Conservation (phyloP, 2,329 filamentous ascomycete genomes). For the Trichoderma guizhouense region DNA sequence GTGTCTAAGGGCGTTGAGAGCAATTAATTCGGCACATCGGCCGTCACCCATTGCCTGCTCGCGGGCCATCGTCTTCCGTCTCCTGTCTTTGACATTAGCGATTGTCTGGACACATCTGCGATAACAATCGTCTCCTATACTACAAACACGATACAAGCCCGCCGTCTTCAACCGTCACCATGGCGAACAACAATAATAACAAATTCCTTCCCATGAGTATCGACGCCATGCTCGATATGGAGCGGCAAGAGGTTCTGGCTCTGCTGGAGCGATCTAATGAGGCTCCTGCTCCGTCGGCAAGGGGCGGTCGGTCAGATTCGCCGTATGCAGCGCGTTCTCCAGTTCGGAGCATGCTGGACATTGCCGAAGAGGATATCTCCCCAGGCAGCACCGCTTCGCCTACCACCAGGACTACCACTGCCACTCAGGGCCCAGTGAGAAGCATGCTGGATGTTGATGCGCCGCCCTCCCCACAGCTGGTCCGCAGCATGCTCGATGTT, state of each 20-base stretch:
- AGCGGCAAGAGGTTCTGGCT: conserved; percentile 69
- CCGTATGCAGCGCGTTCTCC: conserved; percentile 62
- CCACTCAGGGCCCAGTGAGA: conserved; percentile 54
- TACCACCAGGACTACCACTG: conserved; percentile 26
- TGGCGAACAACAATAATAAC: conserved; percentile 31
- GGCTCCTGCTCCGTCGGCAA: conserved; percentile 32
- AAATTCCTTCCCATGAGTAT: conserved; percentile 61
- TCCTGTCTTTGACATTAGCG: background rate
- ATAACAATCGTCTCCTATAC: background rate
- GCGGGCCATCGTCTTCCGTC: background rate
- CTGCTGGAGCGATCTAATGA: conserved; percentile 56
- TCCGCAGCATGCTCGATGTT: conserved; percentile 54
- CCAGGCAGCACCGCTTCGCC: conserved; percentile 16
- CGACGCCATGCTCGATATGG: conserved; percentile 73
- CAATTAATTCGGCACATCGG: background rate
- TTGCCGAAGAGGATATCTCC: conserved; percentile 43
- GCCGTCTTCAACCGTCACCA: conserved; percentile 23
- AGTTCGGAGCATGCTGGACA: conserved; percentile 65
- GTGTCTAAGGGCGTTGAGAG: background rate
- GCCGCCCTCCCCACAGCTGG: conserved; percentile 36
- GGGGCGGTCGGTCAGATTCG: conserved; percentile 45
- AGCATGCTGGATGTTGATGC: conserved; percentile 63
- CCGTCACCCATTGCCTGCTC: background rate
- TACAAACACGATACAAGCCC: background rate
- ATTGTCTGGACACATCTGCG: background rate